These are phyloP conservation scores for Angomonas deanei DNA, from an alignment of 208 protist genomes.

Conservation along the genomic window DNA sequence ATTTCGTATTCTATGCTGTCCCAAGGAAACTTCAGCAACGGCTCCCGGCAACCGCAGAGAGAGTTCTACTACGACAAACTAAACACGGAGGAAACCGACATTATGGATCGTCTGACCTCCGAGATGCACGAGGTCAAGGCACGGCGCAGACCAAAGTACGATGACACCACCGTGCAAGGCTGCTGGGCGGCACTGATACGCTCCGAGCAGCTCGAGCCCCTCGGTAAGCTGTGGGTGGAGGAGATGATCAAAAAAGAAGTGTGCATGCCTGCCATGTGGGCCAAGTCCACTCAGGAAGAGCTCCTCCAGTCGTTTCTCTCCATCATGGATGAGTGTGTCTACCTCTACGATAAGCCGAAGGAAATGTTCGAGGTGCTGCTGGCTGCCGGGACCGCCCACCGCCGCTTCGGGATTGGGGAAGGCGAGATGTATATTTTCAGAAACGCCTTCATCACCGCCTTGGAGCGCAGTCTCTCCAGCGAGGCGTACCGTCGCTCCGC, in stretches of 20 bases:
- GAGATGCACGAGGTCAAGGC: slow-evolving; percentile 56
- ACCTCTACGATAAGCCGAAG: neutral
- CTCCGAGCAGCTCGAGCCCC: neutral
- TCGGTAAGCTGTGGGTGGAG: neutral
- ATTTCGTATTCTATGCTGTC: too few species aligned
- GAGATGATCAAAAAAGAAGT: neutral
- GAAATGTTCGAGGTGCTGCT: neutral
- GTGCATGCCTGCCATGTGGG: neutral
- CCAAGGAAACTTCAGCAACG: too few species aligned
- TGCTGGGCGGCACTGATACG: neutral
- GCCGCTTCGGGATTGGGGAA: slow-evolving; percentile 46
- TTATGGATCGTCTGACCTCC: slow-evolving; percentile 40
- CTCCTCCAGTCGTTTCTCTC: neutral
- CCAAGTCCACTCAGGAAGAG: neutral
- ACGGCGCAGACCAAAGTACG: slow-evolving; percentile 27
- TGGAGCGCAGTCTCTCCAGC: slow-evolving; percentile 46
- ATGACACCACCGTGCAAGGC: slow-evolving; percentile 16
- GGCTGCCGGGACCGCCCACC: slow-evolving; percentile 39
- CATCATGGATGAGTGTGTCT: neutral
- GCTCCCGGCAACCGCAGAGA: too few species aligned
- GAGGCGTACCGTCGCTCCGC: slow-evolving; percentile 36
- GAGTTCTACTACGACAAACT: slow-evolving; percentile 18
- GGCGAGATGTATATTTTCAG: slow-evolving; percentile 39
- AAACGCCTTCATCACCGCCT: slow-evolving; percentile 56
- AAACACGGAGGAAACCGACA: slow-evolving; percentile 45